These are phyloP conservation scores for Amanita fuliginea DNA, from an alignment of 768 basidiomycete genomes.

Conservation along the genomic window DNA sequence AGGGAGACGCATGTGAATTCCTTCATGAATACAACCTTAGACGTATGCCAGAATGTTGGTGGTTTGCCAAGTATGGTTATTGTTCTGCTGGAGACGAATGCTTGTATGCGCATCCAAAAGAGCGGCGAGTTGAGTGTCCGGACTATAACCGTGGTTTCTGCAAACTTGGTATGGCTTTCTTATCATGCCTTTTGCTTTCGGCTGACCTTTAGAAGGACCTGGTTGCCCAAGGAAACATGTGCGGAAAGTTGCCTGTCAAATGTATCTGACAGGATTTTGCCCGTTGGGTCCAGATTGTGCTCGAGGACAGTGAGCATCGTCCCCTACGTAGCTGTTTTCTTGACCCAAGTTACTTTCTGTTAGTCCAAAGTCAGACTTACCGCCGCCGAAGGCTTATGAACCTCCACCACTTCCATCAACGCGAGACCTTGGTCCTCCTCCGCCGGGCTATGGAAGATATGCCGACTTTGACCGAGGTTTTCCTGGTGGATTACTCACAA, in stretches of 20 bases:
- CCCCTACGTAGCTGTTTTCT: slow-evolving; percentile 6
- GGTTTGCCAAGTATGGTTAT: slow-evolving; percentile 97
- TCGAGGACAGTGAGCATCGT: slow-evolving; percentile 69
- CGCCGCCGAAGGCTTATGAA: slow-evolving; percentile 64
- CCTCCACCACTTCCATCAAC: slow-evolving; percentile 66
- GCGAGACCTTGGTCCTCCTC: slow-evolving; percentile 81
- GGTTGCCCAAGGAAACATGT: slow-evolving; percentile 88
- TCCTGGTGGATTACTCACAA: slow-evolving; percentile 12
- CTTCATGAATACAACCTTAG: slow-evolving; percentile 97
- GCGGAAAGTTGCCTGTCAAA: slow-evolving; percentile 80
- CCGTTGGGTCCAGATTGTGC: slow-evolving; percentile 83
- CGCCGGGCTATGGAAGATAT: slow-evolving; percentile 83
- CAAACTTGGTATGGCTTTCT: slow-evolving; percentile 59
- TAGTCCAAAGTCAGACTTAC: slow-evolving; percentile 72
- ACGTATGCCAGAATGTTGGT: slow-evolving; percentile 99
- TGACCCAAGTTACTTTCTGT: slow-evolving; percentile 4
- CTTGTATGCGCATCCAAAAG: slow-evolving; percentile 91
- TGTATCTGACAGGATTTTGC: slow-evolving; percentile 89
- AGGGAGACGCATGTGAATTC: slow-evolving; percentile 96
- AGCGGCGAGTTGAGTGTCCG: slow-evolving; percentile 85
- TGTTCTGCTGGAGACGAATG: slow-evolving; percentile 97
- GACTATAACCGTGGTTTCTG: slow-evolving; percentile 97
- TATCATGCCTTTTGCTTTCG: neutral
- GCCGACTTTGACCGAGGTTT: slow-evolving; percentile 57
- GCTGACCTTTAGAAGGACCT: slow-evolving; percentile 44